phyloP scores from a whole-genome alignment of 1,284 basidiomycete species.

The Bjerkandera adusta region DNA sequence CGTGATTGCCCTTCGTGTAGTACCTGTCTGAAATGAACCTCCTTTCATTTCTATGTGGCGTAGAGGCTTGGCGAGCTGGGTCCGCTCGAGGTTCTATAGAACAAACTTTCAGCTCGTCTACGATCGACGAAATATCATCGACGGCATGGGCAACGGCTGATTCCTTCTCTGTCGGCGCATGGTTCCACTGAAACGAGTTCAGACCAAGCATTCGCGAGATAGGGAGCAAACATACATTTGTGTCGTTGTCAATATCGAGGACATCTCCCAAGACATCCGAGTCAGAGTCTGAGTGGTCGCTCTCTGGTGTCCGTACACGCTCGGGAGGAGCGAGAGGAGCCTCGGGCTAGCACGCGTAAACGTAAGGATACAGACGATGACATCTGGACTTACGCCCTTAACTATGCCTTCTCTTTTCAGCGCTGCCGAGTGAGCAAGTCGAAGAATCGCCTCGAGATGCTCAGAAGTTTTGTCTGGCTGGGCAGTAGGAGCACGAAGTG shows the following conservation, averaged over 20 bases:
- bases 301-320: too few relatives aligned
- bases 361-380: background rate
- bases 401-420: background rate
- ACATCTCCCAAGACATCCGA: background rate
- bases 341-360: background rate
- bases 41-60: background rate
- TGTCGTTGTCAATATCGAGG: background rate
- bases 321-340: too few relatives aligned
- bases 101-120: background rate
- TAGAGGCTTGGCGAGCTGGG: background rate
- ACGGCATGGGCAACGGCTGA: too few relatives aligned
- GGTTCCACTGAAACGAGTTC: background rate
- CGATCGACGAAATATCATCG: too few relatives aligned
- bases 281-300: background rate
- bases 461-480: too few relatives aligned
- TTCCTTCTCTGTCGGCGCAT: too few relatives aligned
- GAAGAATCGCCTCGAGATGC: too few relatives aligned
- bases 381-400: background rate
- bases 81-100: background rate
- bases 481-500: too few relatives aligned
- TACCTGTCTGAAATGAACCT: too few relatives aligned
- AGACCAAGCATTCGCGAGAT: background rate
- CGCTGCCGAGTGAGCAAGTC: too few relatives aligned
- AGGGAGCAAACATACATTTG: background rate
- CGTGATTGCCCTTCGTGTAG: too few relatives aligned